These are phyloP conservation scores for Thymus quinquecostatus DNA, from an alignment of 257 asterid species.

Conservation along the genomic window DNA sequence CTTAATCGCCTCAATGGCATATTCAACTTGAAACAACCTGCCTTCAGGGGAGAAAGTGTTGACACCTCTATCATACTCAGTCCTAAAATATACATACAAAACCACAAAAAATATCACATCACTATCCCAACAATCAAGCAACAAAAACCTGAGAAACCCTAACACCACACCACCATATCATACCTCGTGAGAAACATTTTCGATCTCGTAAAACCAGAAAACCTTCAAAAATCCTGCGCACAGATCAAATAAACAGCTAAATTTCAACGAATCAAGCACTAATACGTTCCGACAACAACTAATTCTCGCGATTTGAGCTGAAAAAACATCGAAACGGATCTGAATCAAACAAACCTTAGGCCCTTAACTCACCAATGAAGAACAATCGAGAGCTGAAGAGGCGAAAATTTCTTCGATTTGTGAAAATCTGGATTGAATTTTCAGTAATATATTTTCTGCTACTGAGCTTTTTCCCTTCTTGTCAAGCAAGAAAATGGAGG, in stretches of 20 bases:
- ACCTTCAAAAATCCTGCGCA: conserved; percentile 36
- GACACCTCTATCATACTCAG: conserved; percentile 97
- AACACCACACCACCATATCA: neutral
- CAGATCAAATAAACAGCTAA: conserved; percentile 25
- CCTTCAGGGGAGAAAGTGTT: conserved; percentile 98
- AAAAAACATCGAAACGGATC: conserved; percentile 34
- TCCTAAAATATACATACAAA: conserved; percentile 41
- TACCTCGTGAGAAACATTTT: conserved; percentile 82
- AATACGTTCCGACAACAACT: neutral
- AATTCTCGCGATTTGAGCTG: conserved; percentile 16
- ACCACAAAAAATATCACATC: neutral
- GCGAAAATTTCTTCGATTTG: neutral
- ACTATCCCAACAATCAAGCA: neutral
- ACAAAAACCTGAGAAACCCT: conserved; percentile 28
- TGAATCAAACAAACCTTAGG: conserved; percentile 27
- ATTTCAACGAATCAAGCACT: conserved; percentile 14
- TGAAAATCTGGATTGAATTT: neutral
- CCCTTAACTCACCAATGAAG: conserved; percentile 25
- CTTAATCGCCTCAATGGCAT: conserved; percentile 95
- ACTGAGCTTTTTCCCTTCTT: conserved; percentile 34
- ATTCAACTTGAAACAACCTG: conserved; percentile 87
- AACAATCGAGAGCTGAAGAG: conserved; percentile 15
- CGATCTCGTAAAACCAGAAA: conserved; percentile 29
- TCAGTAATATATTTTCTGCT: conserved; percentile 28
- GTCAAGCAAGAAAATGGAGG: conserved; percentile 38